Evolutionary conservation across 306 rosid species (phyloP).

Genomic region (Hippophae gyantsensis): DNA sequence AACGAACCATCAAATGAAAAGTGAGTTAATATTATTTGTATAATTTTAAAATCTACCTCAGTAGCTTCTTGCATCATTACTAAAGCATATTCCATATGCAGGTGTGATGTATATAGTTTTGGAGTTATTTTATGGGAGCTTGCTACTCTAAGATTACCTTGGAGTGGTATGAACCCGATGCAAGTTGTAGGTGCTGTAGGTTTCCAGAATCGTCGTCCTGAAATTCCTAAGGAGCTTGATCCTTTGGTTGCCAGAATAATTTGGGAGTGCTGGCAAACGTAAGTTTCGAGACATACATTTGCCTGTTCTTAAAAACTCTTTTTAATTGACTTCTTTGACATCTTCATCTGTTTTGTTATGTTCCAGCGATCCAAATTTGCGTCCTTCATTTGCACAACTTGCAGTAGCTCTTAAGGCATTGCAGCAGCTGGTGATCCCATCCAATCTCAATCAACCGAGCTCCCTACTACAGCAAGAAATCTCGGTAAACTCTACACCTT

Average conservation of each 20-base stretch:
- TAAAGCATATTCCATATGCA: slow-evolving; percentile 24
- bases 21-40: slow-evolving; percentile 28
- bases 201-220: slow-evolving; percentile 91
- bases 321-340: slow-evolving; percentile 8
- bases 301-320: neutral
- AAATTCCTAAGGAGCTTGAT: slow-evolving; percentile 90
- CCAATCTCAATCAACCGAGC: slow-evolving; percentile 57
- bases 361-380: slow-evolving; percentile 81
- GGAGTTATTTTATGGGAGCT: slow-evolving; percentile 99
- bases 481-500: slow-evolving; percentile 74
- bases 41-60: too few relatives aligned
- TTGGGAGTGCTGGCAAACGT: slow-evolving; percentile 97
- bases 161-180: slow-evolving; percentile 99
- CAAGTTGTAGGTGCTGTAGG: slow-evolving; percentile 99
- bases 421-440: slow-evolving; percentile 61
- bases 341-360: slow-evolving; percentile 12
- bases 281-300: slow-evolving; percentile 15
- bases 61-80: too few relatives aligned
- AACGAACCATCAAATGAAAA: slow-evolving; percentile 98
- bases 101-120: slow-evolving; percentile 98
- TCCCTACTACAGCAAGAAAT: slow-evolving; percentile 62
- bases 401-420: slow-evolving; percentile 67
- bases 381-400: slow-evolving; percentile 83
- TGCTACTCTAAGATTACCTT: slow-evolving; percentile 83
- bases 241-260: slow-evolving; percentile 82